These are phyloP conservation scores for Aspergillus intermedius DNA, from an alignment of 2,329 filamentous ascomycete genomes.

Conservation along the genomic window DNA sequence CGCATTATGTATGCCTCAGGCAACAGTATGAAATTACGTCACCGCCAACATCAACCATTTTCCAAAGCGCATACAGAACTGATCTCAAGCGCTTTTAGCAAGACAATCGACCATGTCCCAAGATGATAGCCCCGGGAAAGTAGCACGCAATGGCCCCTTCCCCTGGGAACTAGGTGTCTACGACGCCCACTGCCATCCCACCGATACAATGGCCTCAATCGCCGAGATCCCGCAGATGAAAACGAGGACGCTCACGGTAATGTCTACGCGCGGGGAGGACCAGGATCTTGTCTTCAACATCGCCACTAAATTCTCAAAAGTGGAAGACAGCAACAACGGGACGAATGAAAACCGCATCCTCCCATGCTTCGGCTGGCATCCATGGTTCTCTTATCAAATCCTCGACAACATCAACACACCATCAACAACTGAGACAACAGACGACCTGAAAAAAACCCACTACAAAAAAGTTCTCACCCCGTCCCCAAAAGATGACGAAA, in stretches of 20 bases:
- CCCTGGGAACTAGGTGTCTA: conserved; percentile 59
- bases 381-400: conserved; percentile 60
- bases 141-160: conserved; percentile 31
- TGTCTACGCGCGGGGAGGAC: conserved; percentile 57
- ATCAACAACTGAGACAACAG: conserved; percentile 2
- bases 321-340: conserved; percentile 12
- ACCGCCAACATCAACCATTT: too few relatives aligned
- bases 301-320: conserved; percentile 36
- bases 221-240: conserved; percentile 51
- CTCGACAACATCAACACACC: conserved; percentile 33
- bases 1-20: too few relatives aligned
- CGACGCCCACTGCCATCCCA: conserved; percentile 62
- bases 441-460: conserved; percentile 39
- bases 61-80: neutral
- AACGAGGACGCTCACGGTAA: conserved; percentile 52
- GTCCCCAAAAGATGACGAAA: conserved; percentile 36
- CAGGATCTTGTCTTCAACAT: conserved; percentile 52
- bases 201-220: conserved; percentile 56
- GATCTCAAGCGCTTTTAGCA: neutral
- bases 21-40: too few relatives aligned
- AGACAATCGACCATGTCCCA: neutral
- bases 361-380: conserved; percentile 62
- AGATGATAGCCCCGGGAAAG: neutral
- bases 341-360: conserved; percentile 42
- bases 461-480: conserved; percentile 51